Conservation (phyloP, 208 protist species). For the Trypanosoma cruzi region DNA sequence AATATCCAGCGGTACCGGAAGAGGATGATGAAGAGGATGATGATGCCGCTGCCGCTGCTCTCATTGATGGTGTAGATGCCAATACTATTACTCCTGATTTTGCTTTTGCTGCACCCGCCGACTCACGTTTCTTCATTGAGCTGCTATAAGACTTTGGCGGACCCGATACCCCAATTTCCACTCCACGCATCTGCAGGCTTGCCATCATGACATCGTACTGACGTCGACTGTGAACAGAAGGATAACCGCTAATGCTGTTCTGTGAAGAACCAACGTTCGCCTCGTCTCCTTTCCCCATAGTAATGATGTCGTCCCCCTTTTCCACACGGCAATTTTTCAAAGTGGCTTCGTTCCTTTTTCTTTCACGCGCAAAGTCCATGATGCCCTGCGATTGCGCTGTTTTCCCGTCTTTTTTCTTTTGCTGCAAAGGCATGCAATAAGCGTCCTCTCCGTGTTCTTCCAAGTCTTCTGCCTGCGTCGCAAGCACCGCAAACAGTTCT, state of each 20-base stretch:
- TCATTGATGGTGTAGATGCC: background rate
- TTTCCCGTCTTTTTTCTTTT: background rate
- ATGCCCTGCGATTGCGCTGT: background rate
- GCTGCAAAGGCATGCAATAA: background rate
- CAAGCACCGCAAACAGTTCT: slow-evolving; percentile 73
- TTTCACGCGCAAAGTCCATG: slow-evolving; percentile 5
- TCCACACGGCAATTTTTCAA: background rate
- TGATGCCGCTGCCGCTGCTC: no score
- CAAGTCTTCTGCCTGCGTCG: slow-evolving; percentile 62
- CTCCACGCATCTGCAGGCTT: slow-evolving; percentile 18
- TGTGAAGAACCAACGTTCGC: background rate
- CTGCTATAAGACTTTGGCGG: background rate
- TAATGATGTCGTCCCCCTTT: background rate
- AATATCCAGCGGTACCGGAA: background rate
- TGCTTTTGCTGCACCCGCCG: background rate
- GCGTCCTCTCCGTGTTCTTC: background rate
- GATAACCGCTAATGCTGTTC: background rate
- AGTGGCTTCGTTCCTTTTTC: background rate
- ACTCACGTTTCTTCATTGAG: background rate
- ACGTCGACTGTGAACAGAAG: slow-evolving; percentile 26
- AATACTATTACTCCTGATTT: background rate
- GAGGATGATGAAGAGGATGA: background rate
- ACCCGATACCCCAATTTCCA: background rate
- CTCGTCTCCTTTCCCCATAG: background rate
- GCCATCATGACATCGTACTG: slow-evolving; percentile 34